A percentile compares a stretch with the other conserved stretches of the same genome.
Evolutionary conservation across 176 grass and related monocot genomes (phyloP).

Genomic region (Musa beccarii): DNA sequence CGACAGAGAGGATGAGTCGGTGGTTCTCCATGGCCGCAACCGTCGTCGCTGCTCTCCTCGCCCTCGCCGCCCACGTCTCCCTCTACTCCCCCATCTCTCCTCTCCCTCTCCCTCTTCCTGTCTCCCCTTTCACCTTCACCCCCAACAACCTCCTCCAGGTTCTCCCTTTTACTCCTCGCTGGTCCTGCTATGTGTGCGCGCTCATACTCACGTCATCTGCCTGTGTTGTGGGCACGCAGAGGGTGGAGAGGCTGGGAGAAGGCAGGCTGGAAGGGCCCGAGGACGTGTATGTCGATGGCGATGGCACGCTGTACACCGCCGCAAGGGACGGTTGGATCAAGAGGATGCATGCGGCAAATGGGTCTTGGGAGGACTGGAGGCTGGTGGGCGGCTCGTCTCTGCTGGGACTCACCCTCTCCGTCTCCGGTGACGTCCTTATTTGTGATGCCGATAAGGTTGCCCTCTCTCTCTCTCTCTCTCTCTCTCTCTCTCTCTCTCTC

Average conservation of each 20-base stretch:
- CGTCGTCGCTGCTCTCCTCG: slow-evolving; percentile 21
- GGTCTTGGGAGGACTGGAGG: slow-evolving; percentile 56
- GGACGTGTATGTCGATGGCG: slow-evolving; percentile 57
- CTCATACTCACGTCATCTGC: neutral
- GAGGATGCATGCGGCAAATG: slow-evolving; percentile 42
- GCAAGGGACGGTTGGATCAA: slow-evolving; percentile 72
- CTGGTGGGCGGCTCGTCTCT: slow-evolving; percentile 37
- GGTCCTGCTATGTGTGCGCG: neutral
- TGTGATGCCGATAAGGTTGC: slow-evolving; percentile 53
- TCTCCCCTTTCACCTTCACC: slow-evolving; percentile 11
- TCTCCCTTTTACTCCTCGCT: neutral
- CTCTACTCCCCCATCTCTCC: slow-evolving; percentile 55
- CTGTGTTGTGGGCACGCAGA: slow-evolving; percentile 11
- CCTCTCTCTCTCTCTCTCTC: no score
- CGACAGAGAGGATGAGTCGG: no score
- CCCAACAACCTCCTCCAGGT: slow-evolving; percentile 71
- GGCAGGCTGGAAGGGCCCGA: slow-evolving; percentile 42
- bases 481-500: no score
- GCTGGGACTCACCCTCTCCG: slow-evolving; percentile 44
- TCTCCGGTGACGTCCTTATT: slow-evolving; percentile 46
- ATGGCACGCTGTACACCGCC: slow-evolving; percentile 48
- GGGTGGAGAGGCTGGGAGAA: slow-evolving; percentile 61
- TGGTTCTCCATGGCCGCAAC: slow-evolving; percentile 21
- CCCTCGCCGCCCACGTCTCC: slow-evolving; percentile 35
- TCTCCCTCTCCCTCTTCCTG: slow-evolving; percentile 18